phyloP scores from a whole-genome alignment of 129 eudicot species.

The Erigeron canadensis region DNA sequence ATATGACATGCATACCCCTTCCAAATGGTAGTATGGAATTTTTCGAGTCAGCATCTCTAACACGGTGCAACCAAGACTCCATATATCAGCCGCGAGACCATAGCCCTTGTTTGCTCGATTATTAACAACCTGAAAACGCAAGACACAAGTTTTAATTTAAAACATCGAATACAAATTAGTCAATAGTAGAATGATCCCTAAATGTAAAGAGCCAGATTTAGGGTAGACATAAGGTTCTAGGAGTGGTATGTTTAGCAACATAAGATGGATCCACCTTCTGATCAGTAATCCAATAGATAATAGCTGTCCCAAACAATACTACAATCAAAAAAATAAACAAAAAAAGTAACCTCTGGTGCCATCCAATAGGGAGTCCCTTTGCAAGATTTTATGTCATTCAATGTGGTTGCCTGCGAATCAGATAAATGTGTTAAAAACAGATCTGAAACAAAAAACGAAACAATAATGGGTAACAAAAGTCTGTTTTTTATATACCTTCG shows the following conservation, averaged over 20 bases:
- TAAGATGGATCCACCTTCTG: not conserved
- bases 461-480: not conserved
- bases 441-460: constrained; percentile 2
- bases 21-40: constrained; percentile 74
- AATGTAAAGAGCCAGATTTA: not conserved
- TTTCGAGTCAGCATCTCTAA: constrained; percentile 83
- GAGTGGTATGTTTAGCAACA: not conserved
- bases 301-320: constrained; percentile 11
- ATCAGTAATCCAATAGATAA: constrained; percentile 14
- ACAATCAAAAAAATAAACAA: not conserved
- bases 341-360: constrained; percentile 86
- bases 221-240: not conserved
- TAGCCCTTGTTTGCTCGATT: constrained; percentile 55
- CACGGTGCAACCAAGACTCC: constrained; percentile 98
- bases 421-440: not conserved
- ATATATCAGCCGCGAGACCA: constrained; percentile 92
- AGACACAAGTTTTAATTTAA: not conserved
- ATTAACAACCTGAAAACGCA: constrained; percentile 57
- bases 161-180: not conserved
- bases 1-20: constrained; percentile 54
- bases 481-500: constrained; percentile 52
- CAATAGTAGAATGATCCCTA: not conserved
- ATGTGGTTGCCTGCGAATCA: constrained; percentile 52
- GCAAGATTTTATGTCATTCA: constrained; percentile 87
- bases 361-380: constrained; percentile 95